Percentiles rank a stretch among this genome's conserved stretches.
These are phyloP conservation scores for Metschnikowia continentalis DNA, from an alignment of 805 yeast genomes.

Conservation along the genomic window DNA sequence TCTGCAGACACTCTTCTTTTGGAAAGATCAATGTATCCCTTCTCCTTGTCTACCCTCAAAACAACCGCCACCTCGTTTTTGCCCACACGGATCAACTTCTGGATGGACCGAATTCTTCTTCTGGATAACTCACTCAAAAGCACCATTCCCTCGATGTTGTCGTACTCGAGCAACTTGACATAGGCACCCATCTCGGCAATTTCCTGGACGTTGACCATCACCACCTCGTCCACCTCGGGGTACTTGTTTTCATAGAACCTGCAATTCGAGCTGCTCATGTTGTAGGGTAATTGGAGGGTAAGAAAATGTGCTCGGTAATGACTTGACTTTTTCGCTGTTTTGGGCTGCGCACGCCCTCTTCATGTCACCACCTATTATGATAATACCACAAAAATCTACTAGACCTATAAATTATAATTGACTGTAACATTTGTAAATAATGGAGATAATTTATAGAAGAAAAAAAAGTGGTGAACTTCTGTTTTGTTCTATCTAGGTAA, in stretches of 20 bases:
- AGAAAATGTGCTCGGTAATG: neutral
- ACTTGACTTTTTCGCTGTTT: neutral
- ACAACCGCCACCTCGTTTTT: conserved; percentile 98
- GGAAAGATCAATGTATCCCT: conserved; percentile 95
- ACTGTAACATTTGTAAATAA: no score
- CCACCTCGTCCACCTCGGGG: conserved; percentile 98
- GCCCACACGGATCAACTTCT: conserved; percentile 95
- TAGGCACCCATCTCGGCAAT: conserved; percentile 99
- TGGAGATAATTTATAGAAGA: no score
- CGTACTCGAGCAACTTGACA: conserved; percentile 91
- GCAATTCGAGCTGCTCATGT: conserved; percentile 84
- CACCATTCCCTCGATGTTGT: conserved; percentile 98
- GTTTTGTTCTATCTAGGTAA: no score
- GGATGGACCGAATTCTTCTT: conserved; percentile 97
- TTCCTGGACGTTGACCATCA: conserved; percentile 97
- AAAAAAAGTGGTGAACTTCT: no score
- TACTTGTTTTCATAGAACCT: conserved; percentile 97
- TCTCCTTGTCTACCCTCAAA: conserved; percentile 95
- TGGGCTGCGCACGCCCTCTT: conserved; percentile 5
- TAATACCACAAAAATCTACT: neutral
- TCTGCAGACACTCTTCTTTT: conserved; percentile 98
- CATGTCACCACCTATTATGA: neutral
- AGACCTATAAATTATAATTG: no score
- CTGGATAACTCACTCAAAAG: conserved; percentile 91
- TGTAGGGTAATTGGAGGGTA: conserved; percentile 5